Evolutionary conservation across 106 monocot genomes (phyloP), one percentile per base, ranked within the genome.

Genomic region (Narthecium ossifragum): DNA sequence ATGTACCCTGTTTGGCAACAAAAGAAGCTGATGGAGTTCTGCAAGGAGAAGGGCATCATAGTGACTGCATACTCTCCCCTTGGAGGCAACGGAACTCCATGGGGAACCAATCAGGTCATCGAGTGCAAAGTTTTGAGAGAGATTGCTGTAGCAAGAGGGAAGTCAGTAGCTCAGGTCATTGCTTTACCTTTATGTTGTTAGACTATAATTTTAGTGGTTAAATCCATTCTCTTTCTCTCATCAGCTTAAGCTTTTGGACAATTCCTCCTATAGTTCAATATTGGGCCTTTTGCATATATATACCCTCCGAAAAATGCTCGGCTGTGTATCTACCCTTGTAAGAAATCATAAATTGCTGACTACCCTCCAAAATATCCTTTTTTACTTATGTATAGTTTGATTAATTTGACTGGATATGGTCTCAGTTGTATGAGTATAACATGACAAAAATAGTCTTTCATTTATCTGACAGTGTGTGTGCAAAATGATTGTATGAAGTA

Each of bases 1-100:
- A 57, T 78, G 78, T 32, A 78, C 41, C 54, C 68, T 26, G 6
- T 40, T 6, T 78, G 78, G 78, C 62, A 67, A 21, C 78, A 78
- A 33, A 62, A 50, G 15, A 73, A 68, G 18, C 28, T 78, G 39
- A 57, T 39, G n/a, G 72, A 57, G 6, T 73, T 67, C 37, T 78
- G 73, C 68, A 24, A n/a, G n/a, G 51, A 68, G 14, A 64, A 43
- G 14, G 63, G 68, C 7, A 71, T 73, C 23, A 68, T 51, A 13
- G 33, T 78, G 8, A 51, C 28, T 13, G 67, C 68, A 6, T 78
- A 57, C 8, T 78, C 78, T 14, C 68, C 78, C 4, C 50, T 78
- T 3, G 78, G 73, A 0, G 67, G 25, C 9, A 34, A 31, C 4
- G 63, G 63, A 9, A 34, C 31, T 34, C 6, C 30, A 0, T 70